These are phyloP conservation scores for Dictyophora rubrovolvata DNA, from an alignment of 768 basidiomycete genomes.

Conservation along the genomic window DNA sequence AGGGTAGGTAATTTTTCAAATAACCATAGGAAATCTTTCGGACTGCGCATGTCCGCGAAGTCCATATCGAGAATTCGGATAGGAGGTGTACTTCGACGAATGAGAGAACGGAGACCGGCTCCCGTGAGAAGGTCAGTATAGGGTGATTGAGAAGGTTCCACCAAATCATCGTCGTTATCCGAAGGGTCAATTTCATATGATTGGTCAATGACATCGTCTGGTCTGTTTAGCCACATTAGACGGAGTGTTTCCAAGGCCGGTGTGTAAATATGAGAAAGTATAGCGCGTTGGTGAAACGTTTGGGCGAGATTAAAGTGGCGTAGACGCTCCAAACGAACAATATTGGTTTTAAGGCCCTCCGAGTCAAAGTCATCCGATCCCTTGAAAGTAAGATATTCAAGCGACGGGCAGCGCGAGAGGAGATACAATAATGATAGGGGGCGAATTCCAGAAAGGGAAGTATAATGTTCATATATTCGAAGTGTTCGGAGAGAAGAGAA, in stretches of 20 bases:
- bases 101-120: slow-evolving; percentile 63
- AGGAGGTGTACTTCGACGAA: slow-evolving; percentile 51
- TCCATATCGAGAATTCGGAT: slow-evolving; percentile 65
- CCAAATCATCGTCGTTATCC: slow-evolving; percentile 65
- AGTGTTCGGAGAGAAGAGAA: slow-evolving; percentile 25
- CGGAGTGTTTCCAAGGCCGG: slow-evolving; percentile 51
- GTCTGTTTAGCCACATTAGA: slow-evolving; percentile 49
- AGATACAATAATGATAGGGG: slow-evolving; percentile 18
- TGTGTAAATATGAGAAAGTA: slow-evolving; percentile 54
- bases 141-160: slow-evolving; percentile 67
- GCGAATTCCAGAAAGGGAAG: slow-evolving; percentile 27
- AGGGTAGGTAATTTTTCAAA: slow-evolving; percentile 47
- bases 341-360: slow-evolving; percentile 19
- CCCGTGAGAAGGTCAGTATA: slow-evolving; percentile 71
- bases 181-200: slow-evolving; percentile 39
- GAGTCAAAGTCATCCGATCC: slow-evolving; percentile 28
- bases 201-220: slow-evolving; percentile 21
- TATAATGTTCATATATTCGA: slow-evolving; percentile 37
- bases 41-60: slow-evolving; percentile 69
- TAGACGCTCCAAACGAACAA: slow-evolving; percentile 48
- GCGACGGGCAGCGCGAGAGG: slow-evolving; percentile 47
- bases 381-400: slow-evolving; percentile 47
- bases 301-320: slow-evolving; percentile 45
- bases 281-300: slow-evolving; percentile 51
- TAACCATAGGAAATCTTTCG: slow-evolving; percentile 61